These are phyloP conservation scores for Jaminaea rosea DNA, from an alignment of 1,284 basidiomycete species.

Conservation along the genomic window DNA sequence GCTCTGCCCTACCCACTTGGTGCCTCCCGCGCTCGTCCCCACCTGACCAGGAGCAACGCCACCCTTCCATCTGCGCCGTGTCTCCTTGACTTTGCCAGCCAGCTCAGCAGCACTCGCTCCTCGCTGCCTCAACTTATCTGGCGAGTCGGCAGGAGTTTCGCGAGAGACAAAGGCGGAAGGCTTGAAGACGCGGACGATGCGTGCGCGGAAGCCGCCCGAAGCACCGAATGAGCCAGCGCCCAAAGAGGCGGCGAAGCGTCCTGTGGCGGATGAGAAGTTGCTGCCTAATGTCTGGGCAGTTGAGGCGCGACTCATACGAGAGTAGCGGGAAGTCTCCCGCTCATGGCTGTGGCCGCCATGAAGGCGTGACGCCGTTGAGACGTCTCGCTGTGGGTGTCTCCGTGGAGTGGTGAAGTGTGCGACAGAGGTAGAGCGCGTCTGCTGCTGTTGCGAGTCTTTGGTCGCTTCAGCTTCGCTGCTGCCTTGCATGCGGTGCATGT, in stretches of 20 bases:
- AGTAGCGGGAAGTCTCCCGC: conserved; percentile 24
- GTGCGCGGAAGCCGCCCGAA: conserved; percentile 11
- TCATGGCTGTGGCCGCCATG: conserved; percentile 15
- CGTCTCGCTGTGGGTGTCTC: no score
- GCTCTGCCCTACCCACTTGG: conserved; percentile 39
- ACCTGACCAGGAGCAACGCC: conserved; percentile 23
- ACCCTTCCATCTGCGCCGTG: neutral
- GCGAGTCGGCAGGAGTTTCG: conserved; percentile 6
- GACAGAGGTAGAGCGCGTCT: no score
- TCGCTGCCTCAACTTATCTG: conserved; percentile 4
- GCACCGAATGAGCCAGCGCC: conserved; percentile 33
- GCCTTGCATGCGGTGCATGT: no score
- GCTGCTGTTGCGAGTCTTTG: no score
- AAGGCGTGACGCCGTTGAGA: no score
- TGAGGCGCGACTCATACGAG: conserved; percentile 22
- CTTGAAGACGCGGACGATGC: conserved; percentile 7
- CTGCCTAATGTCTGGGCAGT: conserved; percentile 21
- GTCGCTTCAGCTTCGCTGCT: no score
- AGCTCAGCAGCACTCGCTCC: neutral
- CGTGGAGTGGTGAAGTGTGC: no score
- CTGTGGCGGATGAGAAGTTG: conserved; percentile 7
- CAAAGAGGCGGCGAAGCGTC: conserved; percentile 15
- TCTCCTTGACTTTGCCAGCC: neutral
- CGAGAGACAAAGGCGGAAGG: conserved; percentile 3
- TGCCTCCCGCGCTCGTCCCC: conserved; percentile 38